A percentile compares a stretch with the other conserved stretches of the same genome.
These are phyloP conservation scores for Chrysopogon serrulatus DNA, from an alignment of 176 grass and related monocot genomes.

Conservation along the genomic window DNA sequence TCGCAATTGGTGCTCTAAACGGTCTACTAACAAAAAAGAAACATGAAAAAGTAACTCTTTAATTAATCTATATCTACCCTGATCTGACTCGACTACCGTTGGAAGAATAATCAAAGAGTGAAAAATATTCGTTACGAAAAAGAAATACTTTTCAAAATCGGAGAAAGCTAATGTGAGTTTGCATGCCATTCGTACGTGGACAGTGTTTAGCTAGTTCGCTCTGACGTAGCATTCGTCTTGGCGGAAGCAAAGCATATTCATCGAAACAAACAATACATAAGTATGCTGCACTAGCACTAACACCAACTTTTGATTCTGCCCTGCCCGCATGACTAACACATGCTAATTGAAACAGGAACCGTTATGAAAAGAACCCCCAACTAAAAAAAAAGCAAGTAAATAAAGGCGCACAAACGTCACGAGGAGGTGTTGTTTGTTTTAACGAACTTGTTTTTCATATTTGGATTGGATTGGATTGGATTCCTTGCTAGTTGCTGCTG, in stretches of 20 bases:
- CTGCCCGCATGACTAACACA: constrained; percentile 30
- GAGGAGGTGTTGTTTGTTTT: neutral
- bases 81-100: neutral
- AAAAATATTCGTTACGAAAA: neutral
- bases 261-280: neutral
- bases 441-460: neutral
- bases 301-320: neutral
- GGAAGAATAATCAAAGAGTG: neutral
- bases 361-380: neutral
- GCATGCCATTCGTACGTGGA: neutral
- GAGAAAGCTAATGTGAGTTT: neutral
- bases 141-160: neutral
- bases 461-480: too few species aligned
- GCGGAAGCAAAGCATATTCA: constrained; percentile 12
- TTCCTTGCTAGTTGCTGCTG: neutral
- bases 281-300: neutral
- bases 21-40: neutral
- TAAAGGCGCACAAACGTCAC: neutral
- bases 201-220: neutral
- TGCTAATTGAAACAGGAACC: neutral
- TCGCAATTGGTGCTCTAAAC: too few species aligned
- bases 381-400: neutral
- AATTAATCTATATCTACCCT: neutral
- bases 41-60: neutral
- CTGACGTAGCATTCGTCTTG: neutral